Conservation (phyloP, 2,329 filamentous ascomycete genomes). For the Exserohilum rostratum region DNA sequence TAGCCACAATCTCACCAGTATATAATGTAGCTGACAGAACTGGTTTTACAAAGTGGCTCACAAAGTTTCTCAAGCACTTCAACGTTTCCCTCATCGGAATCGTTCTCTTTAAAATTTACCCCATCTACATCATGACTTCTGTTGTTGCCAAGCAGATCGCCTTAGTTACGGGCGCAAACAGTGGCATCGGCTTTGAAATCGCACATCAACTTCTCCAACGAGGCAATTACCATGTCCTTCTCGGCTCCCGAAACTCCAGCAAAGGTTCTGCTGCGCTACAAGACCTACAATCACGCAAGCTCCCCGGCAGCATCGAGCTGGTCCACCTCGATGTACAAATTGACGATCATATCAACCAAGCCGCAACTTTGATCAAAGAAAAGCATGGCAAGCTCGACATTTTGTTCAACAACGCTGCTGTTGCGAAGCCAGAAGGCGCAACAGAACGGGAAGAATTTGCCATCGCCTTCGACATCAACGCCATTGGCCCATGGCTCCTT, state of each 20-base stretch:
- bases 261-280: constrained; percentile 37
- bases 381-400: constrained; percentile 46
- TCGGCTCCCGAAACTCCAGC: constrained; percentile 26
- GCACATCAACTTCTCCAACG: constrained; percentile 48
- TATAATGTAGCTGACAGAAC: background rate
- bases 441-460: constrained; percentile 36
- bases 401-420: constrained; percentile 50
- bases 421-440: constrained; percentile 22
- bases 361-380: constrained; percentile 35
- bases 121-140: constrained; percentile 15
- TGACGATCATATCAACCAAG: constrained; percentile 51
- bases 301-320: constrained; percentile 42
- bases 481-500: constrained; percentile 35
- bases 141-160: constrained; percentile 35
- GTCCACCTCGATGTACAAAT: constrained; percentile 53
- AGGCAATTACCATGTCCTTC: constrained; percentile 41
- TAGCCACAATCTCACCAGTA: background rate
- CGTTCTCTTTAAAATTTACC: background rate
- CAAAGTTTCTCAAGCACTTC: background rate
- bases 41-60: too few relatives aligned
- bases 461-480: constrained; percentile 37
- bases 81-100: background rate
- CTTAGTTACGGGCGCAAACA: constrained; percentile 52
- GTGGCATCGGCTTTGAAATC: constrained; percentile 58
- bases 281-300: constrained; percentile 34